Conservation (phyloP, 148 eudicot species). For the Heliosperma pusillum region DNA sequence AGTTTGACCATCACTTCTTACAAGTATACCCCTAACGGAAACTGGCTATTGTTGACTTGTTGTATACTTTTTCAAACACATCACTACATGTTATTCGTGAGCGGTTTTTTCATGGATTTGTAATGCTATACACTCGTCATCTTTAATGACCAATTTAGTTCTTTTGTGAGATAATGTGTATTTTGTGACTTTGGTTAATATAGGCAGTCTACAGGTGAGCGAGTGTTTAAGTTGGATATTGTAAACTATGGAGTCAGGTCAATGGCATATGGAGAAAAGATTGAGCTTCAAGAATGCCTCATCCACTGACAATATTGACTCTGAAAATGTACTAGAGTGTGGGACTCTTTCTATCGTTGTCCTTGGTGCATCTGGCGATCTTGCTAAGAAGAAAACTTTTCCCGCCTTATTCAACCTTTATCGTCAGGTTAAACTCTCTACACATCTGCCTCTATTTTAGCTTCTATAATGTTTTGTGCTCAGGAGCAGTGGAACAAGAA, state of each 20-base stretch:
- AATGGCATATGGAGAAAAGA: slow-evolving; percentile 57
- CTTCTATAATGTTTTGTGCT: too few relatives aligned
- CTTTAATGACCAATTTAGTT: neutral
- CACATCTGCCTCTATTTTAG: neutral
- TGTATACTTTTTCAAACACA: too few relatives aligned
- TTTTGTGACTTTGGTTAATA: neutral
- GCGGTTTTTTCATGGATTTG: too few relatives aligned
- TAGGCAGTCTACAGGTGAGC: neutral
- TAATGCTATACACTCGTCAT: too few relatives aligned
- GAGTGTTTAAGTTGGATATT: neutral
- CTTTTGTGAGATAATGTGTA: neutral
- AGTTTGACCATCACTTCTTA: too few relatives aligned
- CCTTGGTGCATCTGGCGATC: slow-evolving; percentile 99
- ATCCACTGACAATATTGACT: slow-evolving; percentile 20
- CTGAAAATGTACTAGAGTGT: slow-evolving; percentile 40
- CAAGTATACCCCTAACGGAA: too few relatives aligned
- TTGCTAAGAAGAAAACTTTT: slow-evolving; percentile 97
- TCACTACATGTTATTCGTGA: too few relatives aligned
- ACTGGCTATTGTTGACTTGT: too few relatives aligned
- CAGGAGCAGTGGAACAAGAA: neutral
- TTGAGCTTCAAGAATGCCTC: slow-evolving; percentile 32
- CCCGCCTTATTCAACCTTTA: slow-evolving; percentile 92
- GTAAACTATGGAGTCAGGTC: slow-evolving; percentile 41
- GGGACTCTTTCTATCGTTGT: slow-evolving; percentile 76
- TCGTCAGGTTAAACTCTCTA: slow-evolving; percentile 61